phyloP scores from a whole-genome alignment of 169 alveolate species.

The Eimeria acervulina region DNA sequence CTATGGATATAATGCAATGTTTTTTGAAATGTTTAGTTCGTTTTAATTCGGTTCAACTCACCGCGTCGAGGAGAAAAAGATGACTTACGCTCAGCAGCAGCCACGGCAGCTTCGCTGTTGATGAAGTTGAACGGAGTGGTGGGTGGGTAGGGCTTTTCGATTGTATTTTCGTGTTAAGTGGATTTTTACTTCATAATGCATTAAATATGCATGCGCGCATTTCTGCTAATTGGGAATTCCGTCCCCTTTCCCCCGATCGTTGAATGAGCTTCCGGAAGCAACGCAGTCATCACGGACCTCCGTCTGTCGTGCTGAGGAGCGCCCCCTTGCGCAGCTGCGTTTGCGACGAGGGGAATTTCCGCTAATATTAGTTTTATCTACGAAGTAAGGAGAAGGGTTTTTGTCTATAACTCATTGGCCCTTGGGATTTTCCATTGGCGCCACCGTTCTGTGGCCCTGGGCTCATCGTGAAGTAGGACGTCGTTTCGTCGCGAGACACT shows the following conservation, averaged over 20 bases:
- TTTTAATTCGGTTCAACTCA: neutral
- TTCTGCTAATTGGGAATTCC: neutral
- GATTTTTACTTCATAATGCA: neutral
- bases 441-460: neutral
- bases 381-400: neutral
- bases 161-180: neutral
- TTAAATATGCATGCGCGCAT: neutral
- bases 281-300: neutral
- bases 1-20: neutral
- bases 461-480: neutral
- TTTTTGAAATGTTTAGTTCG: neutral
- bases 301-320: neutral
- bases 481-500: neutral
- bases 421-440: neutral
- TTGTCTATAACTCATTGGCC: neutral
- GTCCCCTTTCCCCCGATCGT: neutral
- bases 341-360: neutral
- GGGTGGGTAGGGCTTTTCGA: neutral
- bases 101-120: neutral
- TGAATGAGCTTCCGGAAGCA: constrained; percentile 24
- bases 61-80: neutral
- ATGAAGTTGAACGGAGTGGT: neutral
- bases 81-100: neutral
- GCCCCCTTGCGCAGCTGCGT: neutral
- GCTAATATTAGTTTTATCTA: neutral